Base-by-base conservation (phyloP, 1,139 yeast species). In the Saccharomyces hybrid region DNA sequence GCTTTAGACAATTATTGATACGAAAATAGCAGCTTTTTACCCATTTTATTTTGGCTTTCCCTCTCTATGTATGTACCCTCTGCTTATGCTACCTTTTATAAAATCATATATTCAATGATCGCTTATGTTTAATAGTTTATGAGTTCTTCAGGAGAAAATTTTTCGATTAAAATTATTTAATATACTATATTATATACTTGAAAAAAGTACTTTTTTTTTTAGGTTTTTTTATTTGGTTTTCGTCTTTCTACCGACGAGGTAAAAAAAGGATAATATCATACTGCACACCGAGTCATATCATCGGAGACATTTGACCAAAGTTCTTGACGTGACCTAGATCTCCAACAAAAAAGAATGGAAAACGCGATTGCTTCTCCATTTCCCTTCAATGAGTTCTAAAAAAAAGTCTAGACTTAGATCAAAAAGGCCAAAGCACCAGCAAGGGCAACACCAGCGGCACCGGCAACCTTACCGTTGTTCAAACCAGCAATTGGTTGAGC, bases 341-440 rank as follows among this genome's bases (percentile, higher is more conserved):
- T 29, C 32, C 32, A 29, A 29, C 32, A 29, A 29, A 29, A 29
- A 29, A 29, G 2, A 29, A 29, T 29, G 32, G 32, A 29, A 11
- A 29, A 29, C 5, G 31, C 31, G 16, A 16, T 29, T 29, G 32
- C 5, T 16, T 16, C 20, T 16, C 20, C 20, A 28, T 29, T 29
- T 29, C 32, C 32, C 2, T 29, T 29, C 32, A 29, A 29, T 29
- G 32, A 29, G n/a, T 29, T 29, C 41, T 28, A 29, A 31, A 41
- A 31, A 41, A 27, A 23, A 2, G 28, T 34, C 42, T 48, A 20
- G 28, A 49, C 53, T 57, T 51, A 63, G 51, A 62, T 54, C 57
- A 64, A 56, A 51, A 63, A 59, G 50, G 66, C 69, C 47, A 63
- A 56, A 49, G 66, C 67, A 55, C 67, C 66, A 28, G 66, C 67